phyloP scores from a whole-genome alignment of 345 rosid genomes.

The Aethionema arabicum region DNA sequence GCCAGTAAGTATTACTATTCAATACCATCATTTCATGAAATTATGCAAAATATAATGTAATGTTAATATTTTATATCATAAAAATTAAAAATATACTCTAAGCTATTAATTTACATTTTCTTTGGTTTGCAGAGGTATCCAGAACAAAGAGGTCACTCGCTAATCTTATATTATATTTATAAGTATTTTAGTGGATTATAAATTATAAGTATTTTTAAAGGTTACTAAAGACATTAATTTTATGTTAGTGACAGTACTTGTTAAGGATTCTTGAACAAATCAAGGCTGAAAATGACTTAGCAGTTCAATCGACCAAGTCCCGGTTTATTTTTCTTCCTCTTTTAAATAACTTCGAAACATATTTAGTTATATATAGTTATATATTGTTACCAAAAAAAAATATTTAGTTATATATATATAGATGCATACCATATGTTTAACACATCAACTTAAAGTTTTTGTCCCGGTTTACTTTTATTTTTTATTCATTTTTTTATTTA shows the following conservation, averaged over 20 bases:
- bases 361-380: background rate
- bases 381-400: no score
- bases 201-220: background rate
- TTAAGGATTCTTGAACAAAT: constrained; percentile 52
- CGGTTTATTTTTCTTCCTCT: constrained; percentile 25
- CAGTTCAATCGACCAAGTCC: constrained; percentile 51
- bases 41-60: no score
- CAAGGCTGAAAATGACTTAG: constrained; percentile 56
- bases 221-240: background rate
- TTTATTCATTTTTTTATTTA: no score
- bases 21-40: background rate
- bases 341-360: background rate
- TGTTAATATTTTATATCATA: no score
- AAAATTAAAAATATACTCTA: no score
- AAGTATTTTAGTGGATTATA: background rate
- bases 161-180: background rate
- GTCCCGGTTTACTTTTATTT: no score
- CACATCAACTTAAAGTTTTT: background rate
- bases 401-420: background rate
- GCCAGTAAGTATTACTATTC: constrained; percentile 19
- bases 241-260: constrained; percentile 40
- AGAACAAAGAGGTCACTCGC: constrained; percentile 53
- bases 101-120: background rate
- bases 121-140: constrained; percentile 43
- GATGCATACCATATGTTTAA: background rate